Percentiles rank a stretch among this genome's conserved stretches.
These are phyloP conservation scores for Chlamydomonas asymmetrica DNA, from an alignment of 139 green algal genomes.

Conservation along the genomic window DNA sequence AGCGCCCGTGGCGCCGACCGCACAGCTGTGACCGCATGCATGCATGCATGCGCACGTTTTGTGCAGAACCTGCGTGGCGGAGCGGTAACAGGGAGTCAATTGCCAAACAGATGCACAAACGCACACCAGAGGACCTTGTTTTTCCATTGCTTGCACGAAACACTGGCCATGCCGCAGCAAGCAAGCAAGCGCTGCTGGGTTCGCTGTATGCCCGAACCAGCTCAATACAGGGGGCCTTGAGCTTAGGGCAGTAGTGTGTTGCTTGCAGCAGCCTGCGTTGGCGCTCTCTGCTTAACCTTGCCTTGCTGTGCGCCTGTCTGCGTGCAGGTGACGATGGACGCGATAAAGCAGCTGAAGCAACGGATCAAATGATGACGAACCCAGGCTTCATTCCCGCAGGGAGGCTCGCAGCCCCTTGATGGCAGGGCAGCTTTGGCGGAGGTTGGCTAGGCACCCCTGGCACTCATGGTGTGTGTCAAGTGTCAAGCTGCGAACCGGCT, in stretches of 20 bases:
- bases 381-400: too few relatives aligned
- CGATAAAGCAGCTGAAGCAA: slow-evolving; percentile 35
- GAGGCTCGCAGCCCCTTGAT: not conserved
- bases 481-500: not conserved
- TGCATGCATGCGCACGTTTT: not conserved
- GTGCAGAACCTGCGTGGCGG: not conserved
- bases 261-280: not conserved
- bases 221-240: not conserved
- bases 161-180: not conserved
- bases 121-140: too few relatives aligned
- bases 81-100: not conserved
- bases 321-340: slow-evolving; percentile 19
- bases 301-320: too few relatives aligned
- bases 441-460: not conserved
- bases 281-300: too few relatives aligned
- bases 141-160: not conserved
- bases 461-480: not conserved
- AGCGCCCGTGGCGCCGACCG: not conserved
- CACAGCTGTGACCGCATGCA: not conserved
- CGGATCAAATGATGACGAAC: too few relatives aligned
- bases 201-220: not conserved
- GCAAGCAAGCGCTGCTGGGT: not conserved
- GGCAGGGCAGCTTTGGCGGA: not conserved
- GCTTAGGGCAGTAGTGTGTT: not conserved
- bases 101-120: not conserved